A percentile compares a stretch with the other conserved stretches of the same genome.
Evolutionary conservation across 2,329 filamentous ascomycete species (phyloP).

Genomic region (Mariannaea elegans): DNA sequence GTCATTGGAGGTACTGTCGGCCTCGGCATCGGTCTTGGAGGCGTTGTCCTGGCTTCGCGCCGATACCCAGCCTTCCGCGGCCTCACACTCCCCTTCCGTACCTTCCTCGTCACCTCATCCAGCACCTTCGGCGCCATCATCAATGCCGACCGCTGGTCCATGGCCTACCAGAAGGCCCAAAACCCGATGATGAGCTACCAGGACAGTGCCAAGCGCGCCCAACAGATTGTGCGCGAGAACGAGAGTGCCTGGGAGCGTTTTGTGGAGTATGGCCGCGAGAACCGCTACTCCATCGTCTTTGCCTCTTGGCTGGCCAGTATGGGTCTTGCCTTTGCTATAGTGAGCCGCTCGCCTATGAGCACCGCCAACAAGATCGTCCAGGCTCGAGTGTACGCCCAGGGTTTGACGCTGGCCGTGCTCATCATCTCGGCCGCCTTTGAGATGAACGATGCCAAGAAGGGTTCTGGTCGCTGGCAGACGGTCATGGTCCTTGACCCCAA

Average conservation of each 20-base stretch:
- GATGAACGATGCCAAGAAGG: slow-evolving; percentile 77
- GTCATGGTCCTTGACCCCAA: slow-evolving; percentile 81
- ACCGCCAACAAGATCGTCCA: slow-evolving; percentile 90
- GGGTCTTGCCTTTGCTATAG: slow-evolving; percentile 76
- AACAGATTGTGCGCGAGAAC: slow-evolving; percentile 63
- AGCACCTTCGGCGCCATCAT: slow-evolving; percentile 91
- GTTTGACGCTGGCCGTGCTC: slow-evolving; percentile 84
- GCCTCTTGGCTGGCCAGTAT: slow-evolving; percentile 84
- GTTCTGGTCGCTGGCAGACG: slow-evolving; percentile 84
- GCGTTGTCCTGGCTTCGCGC: slow-evolving; percentile 71
- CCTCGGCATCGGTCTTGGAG: slow-evolving; percentile 70
- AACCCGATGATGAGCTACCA: slow-evolving; percentile 75
- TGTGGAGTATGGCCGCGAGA: slow-evolving; percentile 77
- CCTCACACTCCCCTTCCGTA: slow-evolving; percentile 88
- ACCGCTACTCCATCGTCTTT: slow-evolving; percentile 89
- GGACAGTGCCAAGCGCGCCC: slow-evolving; percentile 67
- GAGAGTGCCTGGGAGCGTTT: slow-evolving; percentile 68
- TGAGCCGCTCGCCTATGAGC: slow-evolving; percentile 78
- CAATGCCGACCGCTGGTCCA: slow-evolving; percentile 76
- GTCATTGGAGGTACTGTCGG: slow-evolving; percentile 76
- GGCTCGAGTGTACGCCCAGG: slow-evolving; percentile 93
- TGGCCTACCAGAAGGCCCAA: slow-evolving; percentile 72
- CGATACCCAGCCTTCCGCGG: slow-evolving; percentile 81
- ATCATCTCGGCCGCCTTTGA: slow-evolving; percentile 86
- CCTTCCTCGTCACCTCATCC: slow-evolving; percentile 85